These are phyloP conservation scores for Ogataea siamensis DNA, from an alignment of 805 yeast species.

Conservation along the genomic window DNA sequence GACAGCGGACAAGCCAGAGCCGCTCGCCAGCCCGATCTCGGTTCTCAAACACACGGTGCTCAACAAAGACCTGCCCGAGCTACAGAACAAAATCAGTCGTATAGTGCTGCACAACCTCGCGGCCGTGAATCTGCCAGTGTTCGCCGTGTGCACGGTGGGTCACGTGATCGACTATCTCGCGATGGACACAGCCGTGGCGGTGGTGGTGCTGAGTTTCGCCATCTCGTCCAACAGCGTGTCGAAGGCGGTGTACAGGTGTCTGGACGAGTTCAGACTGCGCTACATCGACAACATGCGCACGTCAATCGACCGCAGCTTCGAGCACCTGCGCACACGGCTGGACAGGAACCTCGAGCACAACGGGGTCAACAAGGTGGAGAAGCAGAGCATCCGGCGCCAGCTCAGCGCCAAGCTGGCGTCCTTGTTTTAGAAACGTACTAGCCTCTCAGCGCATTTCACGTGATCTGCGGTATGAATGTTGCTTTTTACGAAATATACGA, in stretches of 20 bases:
- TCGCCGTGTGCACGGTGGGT: constrained; percentile 26
- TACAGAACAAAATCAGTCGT: constrained; percentile 27
- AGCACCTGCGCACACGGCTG: constrained; percentile 21
- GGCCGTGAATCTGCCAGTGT: constrained; percentile 29
- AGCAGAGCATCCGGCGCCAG: constrained; percentile 10
- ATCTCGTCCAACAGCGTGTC: constrained; percentile 29
- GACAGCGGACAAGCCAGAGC: neutral
- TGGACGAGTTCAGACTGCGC: constrained; percentile 26
- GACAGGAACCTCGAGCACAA: constrained; percentile 16
- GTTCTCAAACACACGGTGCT: constrained; percentile 19
- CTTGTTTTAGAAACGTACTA: no score
- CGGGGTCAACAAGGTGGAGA: constrained; percentile 15
- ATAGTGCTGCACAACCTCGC: constrained; percentile 25
- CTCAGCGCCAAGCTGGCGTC: constrained; percentile 13
- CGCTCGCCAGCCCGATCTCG: constrained; percentile 18
- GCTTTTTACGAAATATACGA: constrained; percentile 3
- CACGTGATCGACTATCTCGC: constrained; percentile 28
- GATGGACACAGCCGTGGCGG: constrained; percentile 29
- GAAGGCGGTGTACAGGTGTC: constrained; percentile 17
- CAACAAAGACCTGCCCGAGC: constrained; percentile 27
- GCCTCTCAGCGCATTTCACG: constrained; percentile 8
- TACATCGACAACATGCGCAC: constrained; percentile 28
- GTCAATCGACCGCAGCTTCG: constrained; percentile 26
- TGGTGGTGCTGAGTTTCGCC: constrained; percentile 29
- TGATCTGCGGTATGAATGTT: constrained; percentile 1